Conservation (phyloP, 495 filamentous ascomycete genomes). For the Neurospora cerealis region DNA sequence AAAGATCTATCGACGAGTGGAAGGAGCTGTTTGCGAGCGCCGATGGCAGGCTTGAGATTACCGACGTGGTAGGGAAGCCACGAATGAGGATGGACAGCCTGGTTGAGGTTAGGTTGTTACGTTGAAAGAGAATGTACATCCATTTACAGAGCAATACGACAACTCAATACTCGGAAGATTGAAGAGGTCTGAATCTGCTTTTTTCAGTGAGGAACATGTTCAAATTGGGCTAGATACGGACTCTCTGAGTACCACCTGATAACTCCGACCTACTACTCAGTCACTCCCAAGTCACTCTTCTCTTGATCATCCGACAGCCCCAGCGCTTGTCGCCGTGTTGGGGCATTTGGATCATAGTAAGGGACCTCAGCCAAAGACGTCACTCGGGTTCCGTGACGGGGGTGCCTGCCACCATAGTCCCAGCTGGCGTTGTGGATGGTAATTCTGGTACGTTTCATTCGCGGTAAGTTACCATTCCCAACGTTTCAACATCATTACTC, state of each 20-base stretch:
- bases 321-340: constrained; percentile 48
- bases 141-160: not conserved
- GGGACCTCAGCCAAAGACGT: constrained; percentile 60
- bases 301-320: constrained; percentile 36
- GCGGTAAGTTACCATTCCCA: not conserved
- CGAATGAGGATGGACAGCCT: constrained; percentile 6
- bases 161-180: not conserved
- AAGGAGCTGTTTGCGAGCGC: constrained; percentile 7
- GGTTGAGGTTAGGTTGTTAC: constrained; percentile 3
- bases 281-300: constrained; percentile 15
- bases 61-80: constrained; percentile 3
- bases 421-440: constrained; percentile 60
- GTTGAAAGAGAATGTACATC: not conserved
- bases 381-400: constrained; percentile 52
- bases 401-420: constrained; percentile 55
- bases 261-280: not conserved
- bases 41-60: constrained; percentile 5
- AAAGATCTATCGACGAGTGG: constrained; percentile 7
- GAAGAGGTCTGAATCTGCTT: not conserved
- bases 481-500: constrained; percentile 6
- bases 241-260: not conserved
- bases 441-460: constrained; percentile 31
- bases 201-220: not conserved
- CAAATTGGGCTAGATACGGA: not conserved
- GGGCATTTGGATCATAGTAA: constrained; percentile 47